Percentiles rank a stretch among this genome's conserved stretches.
Conservation (phyloP, 1,284 basidiomycete genomes). For the Amylostereum areolatum region DNA sequence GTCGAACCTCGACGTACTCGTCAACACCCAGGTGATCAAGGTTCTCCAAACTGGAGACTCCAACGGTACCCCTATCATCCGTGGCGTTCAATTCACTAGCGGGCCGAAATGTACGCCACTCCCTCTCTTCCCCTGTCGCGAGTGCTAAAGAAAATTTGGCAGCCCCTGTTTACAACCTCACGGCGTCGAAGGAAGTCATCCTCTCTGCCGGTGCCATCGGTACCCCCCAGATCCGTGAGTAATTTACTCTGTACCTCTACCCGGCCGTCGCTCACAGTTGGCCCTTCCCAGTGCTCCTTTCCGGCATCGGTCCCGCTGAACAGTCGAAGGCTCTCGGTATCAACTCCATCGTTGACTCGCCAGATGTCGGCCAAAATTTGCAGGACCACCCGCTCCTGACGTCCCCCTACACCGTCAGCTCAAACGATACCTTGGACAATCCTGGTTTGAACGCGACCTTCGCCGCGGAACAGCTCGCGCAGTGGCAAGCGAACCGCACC, state of each 20-base stretch:
- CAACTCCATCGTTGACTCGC: slow-evolving; percentile 21
- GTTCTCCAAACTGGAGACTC: slow-evolving; percentile 1
- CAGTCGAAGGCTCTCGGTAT: slow-evolving; percentile 23
- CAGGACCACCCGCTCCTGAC: slow-evolving; percentile 23
- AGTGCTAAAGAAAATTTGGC: neutral
- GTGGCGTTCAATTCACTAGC: neutral
- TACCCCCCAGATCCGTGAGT: slow-evolving; percentile 31
- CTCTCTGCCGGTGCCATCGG: slow-evolving; percentile 36
- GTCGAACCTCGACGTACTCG: slow-evolving; percentile 10
- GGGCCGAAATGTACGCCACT: neutral
- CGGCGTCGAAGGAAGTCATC: slow-evolving; percentile 35
- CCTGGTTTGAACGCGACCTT: slow-evolving; percentile 13
- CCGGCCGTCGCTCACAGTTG: no score
- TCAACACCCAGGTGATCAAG: slow-evolving; percentile 9
- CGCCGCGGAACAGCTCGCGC: slow-evolving; percentile 6
- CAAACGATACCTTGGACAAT: slow-evolving; percentile 19
- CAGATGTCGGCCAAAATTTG: slow-evolving; percentile 38
- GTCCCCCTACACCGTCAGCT: slow-evolving; percentile 22
- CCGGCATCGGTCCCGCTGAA: slow-evolving; percentile 34
- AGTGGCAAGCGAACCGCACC: slow-evolving; percentile 20
- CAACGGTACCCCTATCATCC: neutral
- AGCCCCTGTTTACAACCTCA: slow-evolving; percentile 13
- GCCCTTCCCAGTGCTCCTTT: slow-evolving; percentile 24
- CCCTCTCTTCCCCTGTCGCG: neutral
- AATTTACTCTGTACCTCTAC: no score